Base-by-base conservation (phyloP, 192 early-diverging fungal species). In the Haplosporangium gracile region DNA sequence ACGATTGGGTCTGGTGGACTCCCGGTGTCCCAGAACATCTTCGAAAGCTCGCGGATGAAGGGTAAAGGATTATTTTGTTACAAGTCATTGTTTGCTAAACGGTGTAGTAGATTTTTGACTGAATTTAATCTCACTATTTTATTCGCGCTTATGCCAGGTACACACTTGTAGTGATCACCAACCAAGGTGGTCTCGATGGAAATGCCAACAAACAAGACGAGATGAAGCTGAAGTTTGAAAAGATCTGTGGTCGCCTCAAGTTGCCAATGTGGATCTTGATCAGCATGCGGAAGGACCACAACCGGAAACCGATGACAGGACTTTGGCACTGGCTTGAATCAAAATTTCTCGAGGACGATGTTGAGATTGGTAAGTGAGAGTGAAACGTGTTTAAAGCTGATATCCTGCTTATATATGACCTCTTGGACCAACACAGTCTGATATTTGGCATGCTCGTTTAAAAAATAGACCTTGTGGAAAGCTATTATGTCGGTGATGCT, bases 401-500 rank as follows among this genome's bases (percentile, higher is more conserved):
- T 32, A 32, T 2, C 1, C 82, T 72, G 86, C 81, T 10, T 70
- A 81, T 74, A 38, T 7, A 2, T 75, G 55, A 47, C 22, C 18
- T 6, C 16, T 20, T 55, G 87, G 22, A 78, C 69, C 13, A 68
- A 60, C 20, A 20, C 26, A 5, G 22, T 65, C 60, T 65, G 26
- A 65, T 3, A 15, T 65, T 15, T 29, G 29, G 32, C 29, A 60
- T 29, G 24, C 24, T 2, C 9, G 24, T 29, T 26, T 6, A 10
- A 39, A n/a, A 55, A 36, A 18, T 93, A 80, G 96, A 97, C 77
- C 76, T 70, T 49, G 63, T 57, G 10, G 70, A 82, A 4, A 95
- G 94, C 78, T 97, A 97, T 68, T 99, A 93, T 90, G 95, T 97
- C 6, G 98, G 98, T 34, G 98, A 99, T 88, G 98, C 97, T 5